Conservation (phyloP, 169 alveolate species). For the Eimeria tenella region DNA sequence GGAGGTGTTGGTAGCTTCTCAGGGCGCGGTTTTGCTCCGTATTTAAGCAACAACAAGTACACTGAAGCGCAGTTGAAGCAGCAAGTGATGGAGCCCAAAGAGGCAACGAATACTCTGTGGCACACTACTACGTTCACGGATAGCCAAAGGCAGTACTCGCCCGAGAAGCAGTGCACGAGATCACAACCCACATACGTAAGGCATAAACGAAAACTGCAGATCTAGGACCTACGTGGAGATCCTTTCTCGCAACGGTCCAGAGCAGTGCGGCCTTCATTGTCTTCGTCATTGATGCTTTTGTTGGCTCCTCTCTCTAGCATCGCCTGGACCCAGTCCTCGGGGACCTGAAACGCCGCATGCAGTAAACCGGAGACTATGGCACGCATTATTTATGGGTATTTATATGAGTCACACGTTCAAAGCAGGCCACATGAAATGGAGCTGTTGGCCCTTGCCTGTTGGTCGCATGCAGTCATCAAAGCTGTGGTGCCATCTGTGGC, state of each 20-base stretch:
- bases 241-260: slow-evolving; percentile 76
- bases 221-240: not conserved
- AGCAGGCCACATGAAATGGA: not conserved
- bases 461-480: slow-evolving; percentile 70
- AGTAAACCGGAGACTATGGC: not conserved
- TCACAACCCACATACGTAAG: not conserved
- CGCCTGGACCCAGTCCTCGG: slow-evolving; percentile 74
- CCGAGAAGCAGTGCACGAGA: not conserved
- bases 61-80: slow-evolving; percentile 27
- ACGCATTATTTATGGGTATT: not conserved
- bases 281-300: slow-evolving; percentile 67
- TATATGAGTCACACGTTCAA: not conserved
- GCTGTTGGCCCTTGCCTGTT: slow-evolving; percentile 16
- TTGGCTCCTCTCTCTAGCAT: slow-evolving; percentile 76
- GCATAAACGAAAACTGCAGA: not conserved
- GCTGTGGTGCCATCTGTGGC: slow-evolving; percentile 79
- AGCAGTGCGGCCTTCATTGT: slow-evolving; percentile 74
- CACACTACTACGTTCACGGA: not conserved
- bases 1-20: slow-evolving; percentile 74
- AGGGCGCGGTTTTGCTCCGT: slow-evolving; percentile 74
- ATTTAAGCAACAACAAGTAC: slow-evolving; percentile 41
- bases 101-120: not conserved
- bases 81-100: not conserved
- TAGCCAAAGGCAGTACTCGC: too few species aligned
- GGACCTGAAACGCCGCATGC: slow-evolving; percentile 46